These are phyloP conservation scores for Stephanodiscus triporus DNA, from an alignment of 108 stramenopile genomes.

Conservation along the genomic window DNA sequence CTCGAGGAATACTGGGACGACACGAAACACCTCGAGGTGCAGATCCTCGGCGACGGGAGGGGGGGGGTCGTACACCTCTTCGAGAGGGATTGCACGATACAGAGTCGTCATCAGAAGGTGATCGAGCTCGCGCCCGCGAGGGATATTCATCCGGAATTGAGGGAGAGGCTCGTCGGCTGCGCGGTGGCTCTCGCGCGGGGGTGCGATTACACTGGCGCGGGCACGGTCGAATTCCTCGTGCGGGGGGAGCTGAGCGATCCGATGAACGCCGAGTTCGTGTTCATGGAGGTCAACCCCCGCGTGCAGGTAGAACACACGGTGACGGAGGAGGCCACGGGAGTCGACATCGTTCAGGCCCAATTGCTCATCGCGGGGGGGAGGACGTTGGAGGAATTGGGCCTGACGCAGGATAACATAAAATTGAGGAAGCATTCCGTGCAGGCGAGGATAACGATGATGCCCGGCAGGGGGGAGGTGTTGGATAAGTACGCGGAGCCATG, in stretches of 20 bases:
- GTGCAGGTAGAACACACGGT: constrained; percentile 92
- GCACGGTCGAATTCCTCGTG: constrained; percentile 89
- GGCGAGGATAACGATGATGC: constrained; percentile 83
- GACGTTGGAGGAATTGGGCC: constrained; percentile 68
- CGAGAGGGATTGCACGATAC: constrained; percentile 97
- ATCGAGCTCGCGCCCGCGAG: constrained; percentile 92
- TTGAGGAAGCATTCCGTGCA: constrained; percentile 68
- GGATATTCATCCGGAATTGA: constrained; percentile 47
- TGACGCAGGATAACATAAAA: constrained; percentile 49
- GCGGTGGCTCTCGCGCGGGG: constrained; percentile 72
- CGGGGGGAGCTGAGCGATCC: constrained; percentile 61
- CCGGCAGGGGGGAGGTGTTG: constrained; percentile 62
- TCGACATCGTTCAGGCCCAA: constrained; percentile 88
- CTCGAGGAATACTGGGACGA: constrained; percentile 86
- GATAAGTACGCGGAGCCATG: constrained; percentile 54
- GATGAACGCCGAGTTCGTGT: constrained; percentile 62
- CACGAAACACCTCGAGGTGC: constrained; percentile 97
- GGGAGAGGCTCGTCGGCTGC: constrained; percentile 67
- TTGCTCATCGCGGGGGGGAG: constrained; percentile 74
- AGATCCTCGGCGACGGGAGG: constrained; percentile 84
- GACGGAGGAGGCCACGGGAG: constrained; percentile 84
- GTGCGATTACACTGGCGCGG: constrained; percentile 85
- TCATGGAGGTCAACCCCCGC: constrained; percentile 92
- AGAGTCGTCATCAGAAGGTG: constrained; percentile 97
- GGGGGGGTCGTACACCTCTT: constrained; percentile 82